Conservation (phyloP, 768 basidiomycete species). For the Amanita rimosa region DNA sequence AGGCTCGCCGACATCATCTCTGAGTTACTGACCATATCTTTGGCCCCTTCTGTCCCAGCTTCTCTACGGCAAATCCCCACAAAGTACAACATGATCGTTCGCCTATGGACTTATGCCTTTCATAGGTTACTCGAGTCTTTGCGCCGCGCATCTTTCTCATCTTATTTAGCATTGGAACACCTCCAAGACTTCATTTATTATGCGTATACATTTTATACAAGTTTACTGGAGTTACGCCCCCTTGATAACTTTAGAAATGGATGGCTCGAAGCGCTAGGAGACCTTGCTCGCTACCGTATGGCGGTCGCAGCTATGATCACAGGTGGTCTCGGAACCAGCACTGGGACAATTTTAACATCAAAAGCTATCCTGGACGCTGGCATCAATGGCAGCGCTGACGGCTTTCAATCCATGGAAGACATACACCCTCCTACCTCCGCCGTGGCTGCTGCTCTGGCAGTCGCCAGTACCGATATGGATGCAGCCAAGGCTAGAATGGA, state of each 20-base stretch:
- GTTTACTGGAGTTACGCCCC: slow-evolving; percentile 72
- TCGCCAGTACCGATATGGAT: slow-evolving; percentile 10
- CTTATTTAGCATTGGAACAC: slow-evolving; percentile 70
- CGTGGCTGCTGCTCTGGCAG: slow-evolving; percentile 23
- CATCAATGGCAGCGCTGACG: slow-evolving; percentile 13
- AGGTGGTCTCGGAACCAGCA: slow-evolving; percentile 27
- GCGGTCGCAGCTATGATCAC: slow-evolving; percentile 83
- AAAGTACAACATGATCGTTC: slow-evolving; percentile 92
- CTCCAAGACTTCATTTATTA: slow-evolving; percentile 93
- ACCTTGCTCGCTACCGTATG: slow-evolving; percentile 92
- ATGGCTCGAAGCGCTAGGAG: slow-evolving; percentile 96
- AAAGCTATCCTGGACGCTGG: slow-evolving; percentile 43
- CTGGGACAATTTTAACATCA: slow-evolving; percentile 35
- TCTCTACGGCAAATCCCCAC: slow-evolving; percentile 83
- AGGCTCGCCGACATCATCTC: slow-evolving; percentile 90
- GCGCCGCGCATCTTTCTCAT: slow-evolving; percentile 69
- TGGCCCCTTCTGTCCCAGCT: slow-evolving; percentile 79
- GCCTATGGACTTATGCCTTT: slow-evolving; percentile 89
- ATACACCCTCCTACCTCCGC: slow-evolving; percentile 8
- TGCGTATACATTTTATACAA: slow-evolving; percentile 89
- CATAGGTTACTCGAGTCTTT: slow-evolving; percentile 86
- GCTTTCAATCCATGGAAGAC: neutral
- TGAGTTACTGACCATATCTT: slow-evolving; percentile 74
- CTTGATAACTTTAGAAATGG: slow-evolving; percentile 61
- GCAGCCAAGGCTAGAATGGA: slow-evolving; percentile 32